Percentiles rank a stretch among this genome's conserved stretches.
phyloP scores from a whole-genome alignment of 192 early-diverging fungal species.

The Pilobolus umbonatus region DNA sequence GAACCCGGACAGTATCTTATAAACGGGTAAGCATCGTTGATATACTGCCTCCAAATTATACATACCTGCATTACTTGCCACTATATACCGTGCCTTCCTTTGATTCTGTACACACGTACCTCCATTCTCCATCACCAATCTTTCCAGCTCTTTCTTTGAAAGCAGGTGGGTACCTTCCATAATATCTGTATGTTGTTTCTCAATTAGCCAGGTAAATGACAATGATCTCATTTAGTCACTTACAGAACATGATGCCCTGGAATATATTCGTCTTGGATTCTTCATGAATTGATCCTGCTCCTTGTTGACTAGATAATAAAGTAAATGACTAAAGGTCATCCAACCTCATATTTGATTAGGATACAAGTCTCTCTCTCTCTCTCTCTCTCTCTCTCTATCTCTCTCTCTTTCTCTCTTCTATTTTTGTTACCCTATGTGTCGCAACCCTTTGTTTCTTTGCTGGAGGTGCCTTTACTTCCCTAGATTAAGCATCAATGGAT shows the following conservation, averaged over 20 bases:
- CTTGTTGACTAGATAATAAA: slow-evolving; percentile 31
- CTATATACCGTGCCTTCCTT: slow-evolving; percentile 33
- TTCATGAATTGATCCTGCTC: slow-evolving; percentile 37
- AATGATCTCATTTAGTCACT: background rate
- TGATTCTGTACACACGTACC: slow-evolving; percentile 60
- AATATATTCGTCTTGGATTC: slow-evolving; percentile 51
- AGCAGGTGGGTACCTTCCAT: slow-evolving; percentile 35
- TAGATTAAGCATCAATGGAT: background rate
- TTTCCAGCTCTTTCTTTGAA: slow-evolving; percentile 55
- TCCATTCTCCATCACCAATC: slow-evolving; percentile 54
- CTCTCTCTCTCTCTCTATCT: background rate
- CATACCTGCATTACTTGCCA: slow-evolving; percentile 43
- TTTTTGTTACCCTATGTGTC: too few species aligned
- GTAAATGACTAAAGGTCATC: background rate
- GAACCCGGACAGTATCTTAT: slow-evolving; percentile 32
- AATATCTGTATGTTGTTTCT: slow-evolving; percentile 19
- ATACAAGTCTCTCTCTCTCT: background rate
- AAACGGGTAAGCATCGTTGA: background rate
- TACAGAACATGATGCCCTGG: slow-evolving; percentile 55
- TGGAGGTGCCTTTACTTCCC: too few species aligned
- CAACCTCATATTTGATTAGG: background rate
- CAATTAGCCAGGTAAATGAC: background rate
- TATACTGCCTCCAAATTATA: slow-evolving; percentile 10
- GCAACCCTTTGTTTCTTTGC: too few species aligned
- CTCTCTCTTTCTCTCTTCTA: background rate